Percentiles rank a stretch among this genome's conserved stretches.
Conservation (phyloP, 768 basidiomycete species). For the Russula sp. region DNA sequence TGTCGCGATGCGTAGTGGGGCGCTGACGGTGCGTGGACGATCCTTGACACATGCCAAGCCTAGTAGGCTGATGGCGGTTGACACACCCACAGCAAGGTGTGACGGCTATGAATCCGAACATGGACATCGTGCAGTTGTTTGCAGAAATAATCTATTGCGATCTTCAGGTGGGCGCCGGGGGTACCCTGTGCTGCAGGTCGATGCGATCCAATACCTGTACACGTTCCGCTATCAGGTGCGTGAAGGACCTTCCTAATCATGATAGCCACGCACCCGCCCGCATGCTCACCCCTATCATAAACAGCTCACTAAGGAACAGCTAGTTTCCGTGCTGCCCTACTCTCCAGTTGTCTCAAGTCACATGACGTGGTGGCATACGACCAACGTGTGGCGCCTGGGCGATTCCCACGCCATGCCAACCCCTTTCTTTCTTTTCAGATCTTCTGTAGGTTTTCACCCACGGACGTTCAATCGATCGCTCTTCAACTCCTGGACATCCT, state of each 20-base stretch:
- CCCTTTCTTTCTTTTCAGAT: not conserved
- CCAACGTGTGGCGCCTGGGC: conserved; percentile 94
- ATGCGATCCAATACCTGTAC: conserved; percentile 90
- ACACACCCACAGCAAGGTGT: conserved; percentile 60
- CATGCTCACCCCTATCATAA: no score
- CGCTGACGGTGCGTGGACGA: conserved; percentile 55
- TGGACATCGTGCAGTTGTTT: conserved; percentile 95
- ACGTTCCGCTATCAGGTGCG: conserved; percentile 91
- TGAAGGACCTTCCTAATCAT: no score
- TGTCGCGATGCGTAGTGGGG: conserved; percentile 84
- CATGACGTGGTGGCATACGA: conserved; percentile 85
- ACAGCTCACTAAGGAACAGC: no score
- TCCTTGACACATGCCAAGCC: not conserved
- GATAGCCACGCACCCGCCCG: no score
- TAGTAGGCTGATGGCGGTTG: no score
- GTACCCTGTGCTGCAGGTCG: conserved; percentile 68
- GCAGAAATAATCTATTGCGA: conserved; percentile 87
- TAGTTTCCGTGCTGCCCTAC: no score
- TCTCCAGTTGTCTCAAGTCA: conserved; percentile 50
- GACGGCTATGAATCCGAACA: conserved; percentile 84
- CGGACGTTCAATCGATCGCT: conserved; percentile 83
- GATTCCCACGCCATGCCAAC: not conserved
- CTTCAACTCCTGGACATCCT: conserved; percentile 63
- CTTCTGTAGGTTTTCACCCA: conserved; percentile 31
- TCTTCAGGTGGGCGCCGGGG: conserved; percentile 47